Conservation (phyloP, 2,329 filamentous ascomycete species). For the Gremmenia infestans region DNA sequence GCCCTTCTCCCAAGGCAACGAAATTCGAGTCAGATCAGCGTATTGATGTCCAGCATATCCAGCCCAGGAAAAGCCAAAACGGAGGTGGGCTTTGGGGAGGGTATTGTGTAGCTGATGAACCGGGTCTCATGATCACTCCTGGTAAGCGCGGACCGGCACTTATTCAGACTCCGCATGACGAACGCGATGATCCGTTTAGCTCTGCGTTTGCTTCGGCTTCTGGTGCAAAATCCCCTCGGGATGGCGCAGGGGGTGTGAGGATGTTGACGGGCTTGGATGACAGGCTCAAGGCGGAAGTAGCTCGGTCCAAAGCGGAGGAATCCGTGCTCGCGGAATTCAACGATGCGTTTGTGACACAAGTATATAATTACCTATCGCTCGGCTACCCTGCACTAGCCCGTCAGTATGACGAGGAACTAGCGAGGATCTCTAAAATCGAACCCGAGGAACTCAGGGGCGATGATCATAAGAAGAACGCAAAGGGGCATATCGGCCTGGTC, state of each 20-base stretch:
- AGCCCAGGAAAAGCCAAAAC: constrained; percentile 49
- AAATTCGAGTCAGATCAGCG: constrained; percentile 75
- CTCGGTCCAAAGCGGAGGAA: constrained; percentile 19
- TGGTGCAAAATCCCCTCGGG: constrained; percentile 7
- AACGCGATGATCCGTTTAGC: constrained; percentile 33
- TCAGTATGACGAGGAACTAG: constrained; percentile 78
- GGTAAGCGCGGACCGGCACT: constrained; percentile 26
- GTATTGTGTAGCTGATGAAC: constrained; percentile 49
- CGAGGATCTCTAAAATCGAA: constrained; percentile 69
- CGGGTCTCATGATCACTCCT: constrained; percentile 32
- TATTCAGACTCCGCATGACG: constrained; percentile 34
- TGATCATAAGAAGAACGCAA: constrained; percentile 60
- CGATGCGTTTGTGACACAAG: constrained; percentile 85
- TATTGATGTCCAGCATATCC: constrained; percentile 38
- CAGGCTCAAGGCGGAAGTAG: constrained; percentile 10
- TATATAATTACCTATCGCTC: constrained; percentile 93
- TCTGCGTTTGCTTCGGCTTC: constrained; percentile 21
- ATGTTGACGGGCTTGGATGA: constrained; percentile 30
- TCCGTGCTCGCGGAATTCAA: constrained; percentile 53
- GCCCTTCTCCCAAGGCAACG: constrained; percentile 76
- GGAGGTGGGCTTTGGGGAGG: constrained; percentile 73
- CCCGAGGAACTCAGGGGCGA: constrained; percentile 66
- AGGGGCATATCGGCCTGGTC: constrained; percentile 66
- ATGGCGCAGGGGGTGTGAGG: constrained; percentile 18
- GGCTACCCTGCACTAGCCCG: constrained; percentile 85